Percentiles rank a stretch among this genome's conserved stretches.
Evolutionary conservation across 2,329 filamentous ascomycete genomes (phyloP).

Genomic region (Curvularia sp.): DNA sequence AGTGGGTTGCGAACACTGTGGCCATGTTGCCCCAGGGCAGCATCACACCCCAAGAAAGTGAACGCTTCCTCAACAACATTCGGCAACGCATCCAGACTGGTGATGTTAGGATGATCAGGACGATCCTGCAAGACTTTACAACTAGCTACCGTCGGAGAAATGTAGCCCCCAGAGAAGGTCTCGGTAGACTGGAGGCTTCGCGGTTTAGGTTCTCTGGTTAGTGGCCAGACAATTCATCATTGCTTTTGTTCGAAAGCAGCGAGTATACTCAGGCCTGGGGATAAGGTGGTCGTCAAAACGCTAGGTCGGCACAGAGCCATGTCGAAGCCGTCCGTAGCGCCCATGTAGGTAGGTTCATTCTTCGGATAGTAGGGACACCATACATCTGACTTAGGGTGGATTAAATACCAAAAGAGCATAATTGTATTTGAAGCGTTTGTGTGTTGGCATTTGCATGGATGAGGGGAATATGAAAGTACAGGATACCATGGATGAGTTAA

Average conservation of each 20-base stretch:
- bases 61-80: constrained; percentile 81
- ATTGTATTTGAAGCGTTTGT: constrained; percentile 26
- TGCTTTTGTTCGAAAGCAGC: constrained; percentile 13
- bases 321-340: neutral
- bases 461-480: constrained; percentile 16
- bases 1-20: constrained; percentile 85
- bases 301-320: neutral
- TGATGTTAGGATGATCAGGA: constrained; percentile 79
- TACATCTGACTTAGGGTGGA: constrained; percentile 11
- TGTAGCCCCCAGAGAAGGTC: constrained; percentile 89
- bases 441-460: constrained; percentile 29
- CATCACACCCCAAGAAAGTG: constrained; percentile 77
- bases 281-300: neutral
- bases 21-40: constrained; percentile 78
- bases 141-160: constrained; percentile 92
- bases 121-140: constrained; percentile 92
- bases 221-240: constrained; percentile 19
- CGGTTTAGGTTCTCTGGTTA: constrained; percentile 76
- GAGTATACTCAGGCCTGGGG: neutral
- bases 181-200: constrained; percentile 84
- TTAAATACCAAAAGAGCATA: constrained; percentile 22
- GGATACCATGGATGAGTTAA: constrained; percentile 18
- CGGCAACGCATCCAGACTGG: constrained; percentile 74
- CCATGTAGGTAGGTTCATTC: constrained; percentile 5
- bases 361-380: constrained; percentile 2